Evolutionary conservation across 2,329 filamentous ascomycete species (phyloP).

Genomic region (Pseudocercospora crystallina): DNA sequence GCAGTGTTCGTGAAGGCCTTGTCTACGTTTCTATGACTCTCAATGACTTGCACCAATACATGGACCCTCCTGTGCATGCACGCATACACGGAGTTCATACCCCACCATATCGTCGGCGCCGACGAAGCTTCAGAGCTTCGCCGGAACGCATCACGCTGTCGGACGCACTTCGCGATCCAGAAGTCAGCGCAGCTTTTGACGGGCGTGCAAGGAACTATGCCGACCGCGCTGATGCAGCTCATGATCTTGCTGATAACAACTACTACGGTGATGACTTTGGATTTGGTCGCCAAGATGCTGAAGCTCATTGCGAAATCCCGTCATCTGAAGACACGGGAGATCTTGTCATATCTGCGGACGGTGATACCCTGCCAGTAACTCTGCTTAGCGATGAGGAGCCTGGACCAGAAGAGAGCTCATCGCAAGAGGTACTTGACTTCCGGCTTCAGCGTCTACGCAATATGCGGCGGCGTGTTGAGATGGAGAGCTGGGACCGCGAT

Average conservation of each 20-base stretch:
- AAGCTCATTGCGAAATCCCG: constrained; percentile 30
- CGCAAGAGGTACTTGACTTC: constrained; percentile 36
- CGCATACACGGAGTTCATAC: constrained; percentile 26
- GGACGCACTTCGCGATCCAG: constrained; percentile 33
- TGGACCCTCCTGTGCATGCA: constrained; percentile 32
- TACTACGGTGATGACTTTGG: constrained; percentile 25
- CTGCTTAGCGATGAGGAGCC: constrained; percentile 32
- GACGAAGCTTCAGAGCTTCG: constrained; percentile 23
- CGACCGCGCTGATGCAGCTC: constrained; percentile 16
- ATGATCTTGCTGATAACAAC: constrained; percentile 19
- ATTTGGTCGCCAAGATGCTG: constrained; percentile 23
- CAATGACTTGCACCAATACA: constrained; percentile 65
- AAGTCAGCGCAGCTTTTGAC: constrained; percentile 26
- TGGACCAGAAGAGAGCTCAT: constrained; percentile 33
- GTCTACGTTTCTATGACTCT: constrained; percentile 86
- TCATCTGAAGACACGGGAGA: constrained; percentile 17
- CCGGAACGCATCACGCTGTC: constrained; percentile 32
- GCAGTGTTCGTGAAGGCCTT: constrained; percentile 83
- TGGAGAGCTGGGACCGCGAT: constrained; percentile 28
- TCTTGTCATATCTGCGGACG: constrained; percentile 16
- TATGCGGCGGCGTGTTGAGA: constrained; percentile 29
- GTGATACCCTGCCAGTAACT: constrained; percentile 25
- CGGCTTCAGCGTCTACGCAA: constrained; percentile 29
- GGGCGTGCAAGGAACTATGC: constrained; percentile 16
- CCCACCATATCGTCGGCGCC: constrained; percentile 26